These are phyloP conservation scores for Rosa hybrid DNA, from an alignment of 331 rosid species.

Conservation along the genomic window DNA sequence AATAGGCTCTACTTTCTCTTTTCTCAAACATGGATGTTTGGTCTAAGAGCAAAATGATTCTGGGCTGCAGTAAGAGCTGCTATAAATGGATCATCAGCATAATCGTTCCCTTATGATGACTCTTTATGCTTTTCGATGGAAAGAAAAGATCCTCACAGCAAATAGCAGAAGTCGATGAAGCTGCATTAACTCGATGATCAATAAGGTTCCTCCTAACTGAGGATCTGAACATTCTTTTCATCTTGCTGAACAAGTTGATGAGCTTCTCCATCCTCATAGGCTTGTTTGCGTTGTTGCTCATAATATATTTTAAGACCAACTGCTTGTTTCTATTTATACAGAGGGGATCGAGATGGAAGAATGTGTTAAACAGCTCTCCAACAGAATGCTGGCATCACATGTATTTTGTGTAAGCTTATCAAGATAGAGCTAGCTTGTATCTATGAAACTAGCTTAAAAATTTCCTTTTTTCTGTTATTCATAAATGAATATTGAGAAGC, in stretches of 20 bases:
- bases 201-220: background rate
- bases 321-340: background rate
- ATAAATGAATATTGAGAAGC: conserved; percentile 13
- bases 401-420: background rate
- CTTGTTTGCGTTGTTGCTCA: background rate
- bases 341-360: background rate
- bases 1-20: background rate
- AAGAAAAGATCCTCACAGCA: conserved; percentile 40
- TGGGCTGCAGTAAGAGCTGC: conserved; percentile 34
- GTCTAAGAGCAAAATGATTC: conserved; percentile 39
- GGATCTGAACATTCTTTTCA: conserved; percentile 28
- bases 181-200: background rate
- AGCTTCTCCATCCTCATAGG: conserved; percentile 19
- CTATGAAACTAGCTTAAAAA: too few relatives aligned
- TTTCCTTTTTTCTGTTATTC: conserved; percentile 14
- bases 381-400: conserved; percentile 5
- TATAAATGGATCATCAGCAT: conserved; percentile 21
- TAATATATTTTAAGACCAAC: background rate
- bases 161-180: conserved; percentile 17
- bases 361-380: too few relatives aligned
- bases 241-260: conserved; percentile 24
- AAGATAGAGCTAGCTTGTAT: too few relatives aligned
- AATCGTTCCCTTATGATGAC: background rate
- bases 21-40: conserved; percentile 34
- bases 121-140: conserved; percentile 11